phyloP scores from a whole-genome alignment of 169 alveolate species.

The Condylostoma magnum region DNA sequence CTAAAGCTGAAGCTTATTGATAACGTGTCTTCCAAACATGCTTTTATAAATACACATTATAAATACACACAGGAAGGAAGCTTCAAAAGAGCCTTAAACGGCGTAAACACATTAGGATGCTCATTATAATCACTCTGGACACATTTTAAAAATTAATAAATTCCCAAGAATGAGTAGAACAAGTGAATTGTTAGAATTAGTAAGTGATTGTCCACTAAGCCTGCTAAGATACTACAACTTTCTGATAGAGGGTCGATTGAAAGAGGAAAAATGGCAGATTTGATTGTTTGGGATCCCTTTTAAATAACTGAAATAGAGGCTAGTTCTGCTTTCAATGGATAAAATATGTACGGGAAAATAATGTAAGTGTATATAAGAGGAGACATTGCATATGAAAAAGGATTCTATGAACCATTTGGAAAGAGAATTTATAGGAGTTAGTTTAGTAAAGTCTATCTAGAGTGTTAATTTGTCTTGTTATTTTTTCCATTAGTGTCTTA shows the following conservation, averaged over 20 bases:
- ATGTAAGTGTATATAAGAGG: conserved; percentile 18
- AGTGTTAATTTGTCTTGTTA: no score
- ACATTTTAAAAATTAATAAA: not conserved
- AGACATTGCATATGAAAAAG: conserved; percentile 12
- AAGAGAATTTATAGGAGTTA: no score
- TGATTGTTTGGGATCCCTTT: conserved; percentile 35
- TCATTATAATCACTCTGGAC: conserved; percentile 30
- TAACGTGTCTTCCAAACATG: conserved; percentile 20
- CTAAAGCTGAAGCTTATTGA: conserved; percentile 30
- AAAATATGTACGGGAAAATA: conserved; percentile 16
- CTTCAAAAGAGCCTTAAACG: conserved; percentile 34
- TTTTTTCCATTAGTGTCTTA: no score
- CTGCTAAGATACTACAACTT: conserved; percentile 32
- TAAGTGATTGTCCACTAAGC: conserved; percentile 12
- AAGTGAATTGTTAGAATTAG: conserved; percentile 2
- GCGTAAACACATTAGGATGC: conserved; percentile 25
- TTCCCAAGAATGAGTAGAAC: not conserved
- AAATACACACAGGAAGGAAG: conserved; percentile 23
- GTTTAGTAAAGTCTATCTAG: no score
- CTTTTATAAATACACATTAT: not conserved
- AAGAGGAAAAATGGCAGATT: conserved; percentile 37
- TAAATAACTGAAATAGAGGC: not conserved
- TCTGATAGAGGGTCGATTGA: conserved; percentile 26
- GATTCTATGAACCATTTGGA: no score
- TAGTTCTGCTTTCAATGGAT: not conserved